Conservation (phyloP, 202 grass and related monocot genomes). For the Cymbopogon flexuosus region DNA sequence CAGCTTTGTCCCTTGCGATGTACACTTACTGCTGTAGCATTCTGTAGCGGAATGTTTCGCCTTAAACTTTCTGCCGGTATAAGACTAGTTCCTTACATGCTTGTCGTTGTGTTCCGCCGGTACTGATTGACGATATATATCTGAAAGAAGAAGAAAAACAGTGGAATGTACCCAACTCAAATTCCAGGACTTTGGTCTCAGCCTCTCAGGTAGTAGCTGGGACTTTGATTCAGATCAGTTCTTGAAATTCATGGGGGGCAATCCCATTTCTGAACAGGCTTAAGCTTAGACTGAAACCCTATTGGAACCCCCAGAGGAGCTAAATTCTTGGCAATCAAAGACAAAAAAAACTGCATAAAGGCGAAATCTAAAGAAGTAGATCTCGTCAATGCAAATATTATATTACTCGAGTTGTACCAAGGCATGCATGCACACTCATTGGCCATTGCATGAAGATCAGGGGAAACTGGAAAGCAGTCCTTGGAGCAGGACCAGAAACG, state of each 20-base stretch:
- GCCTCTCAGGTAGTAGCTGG: background rate
- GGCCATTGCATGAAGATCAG: conserved; percentile 23
- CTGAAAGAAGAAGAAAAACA: background rate
- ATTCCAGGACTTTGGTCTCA: background rate
- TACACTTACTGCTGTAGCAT: conserved; percentile 15
- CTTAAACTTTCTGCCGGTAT: background rate
- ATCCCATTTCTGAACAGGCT: background rate
- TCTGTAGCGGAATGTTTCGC: background rate
- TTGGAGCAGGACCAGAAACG: conserved; percentile 12
- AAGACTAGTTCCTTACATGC: background rate
- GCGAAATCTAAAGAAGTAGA: background rate
- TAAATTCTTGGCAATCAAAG: background rate
- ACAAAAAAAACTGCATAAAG: background rate
- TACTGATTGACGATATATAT: background rate
- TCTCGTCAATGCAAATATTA: conserved; percentile 10
- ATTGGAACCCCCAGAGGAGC: background rate
- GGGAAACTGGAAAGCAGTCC: conserved; percentile 5
- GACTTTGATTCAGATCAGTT: background rate
- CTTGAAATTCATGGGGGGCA: background rate
- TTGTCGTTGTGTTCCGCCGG: background rate
- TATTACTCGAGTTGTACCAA: background rate
- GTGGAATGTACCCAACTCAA: background rate
- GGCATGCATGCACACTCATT: conserved; percentile 22
- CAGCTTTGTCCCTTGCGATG: conserved; percentile 22
- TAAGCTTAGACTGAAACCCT: background rate